Conservation (phyloP, 2,329 filamentous ascomycete species). For the Byssochlamys sp. region DNA sequence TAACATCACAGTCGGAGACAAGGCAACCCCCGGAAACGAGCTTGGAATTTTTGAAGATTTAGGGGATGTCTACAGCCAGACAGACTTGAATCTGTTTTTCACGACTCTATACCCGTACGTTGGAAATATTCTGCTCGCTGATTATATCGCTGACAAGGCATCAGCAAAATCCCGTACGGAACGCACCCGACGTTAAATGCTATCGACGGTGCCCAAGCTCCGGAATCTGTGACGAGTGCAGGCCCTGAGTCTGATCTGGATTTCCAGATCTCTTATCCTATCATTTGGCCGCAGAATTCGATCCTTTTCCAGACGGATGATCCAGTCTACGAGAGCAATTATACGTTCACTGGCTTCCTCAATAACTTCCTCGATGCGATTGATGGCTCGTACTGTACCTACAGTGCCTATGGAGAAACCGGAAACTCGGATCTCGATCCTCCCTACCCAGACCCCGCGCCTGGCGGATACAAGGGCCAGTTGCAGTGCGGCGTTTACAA, state of each 20-base stretch:
- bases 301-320: conserved; percentile 42
- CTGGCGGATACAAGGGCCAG: conserved; percentile 33
- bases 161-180: conserved; percentile 26
- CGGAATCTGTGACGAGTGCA: conserved; percentile 17
- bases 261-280: conserved; percentile 38
- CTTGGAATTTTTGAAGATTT: conserved; percentile 38
- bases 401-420: conserved; percentile 21
- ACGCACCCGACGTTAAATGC: conserved; percentile 31
- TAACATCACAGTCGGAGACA: conserved; percentile 31
- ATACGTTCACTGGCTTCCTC: conserved; percentile 31
- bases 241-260: conserved; percentile 37
- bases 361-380: conserved; percentile 42
- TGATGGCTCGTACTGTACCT: conserved; percentile 42
- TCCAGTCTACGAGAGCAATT: conserved; percentile 28
- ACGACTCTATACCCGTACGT: conserved; percentile 21
- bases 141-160: conserved; percentile 8
- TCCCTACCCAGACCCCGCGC: conserved; percentile 30
- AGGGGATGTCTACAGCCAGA: conserved; percentile 38
- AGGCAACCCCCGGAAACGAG: conserved; percentile 29
- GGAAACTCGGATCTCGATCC: conserved; percentile 34
- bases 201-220: conserved; percentile 32
- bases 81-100: conserved; percentile 37
- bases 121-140: neutral
- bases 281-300: conserved; percentile 41
- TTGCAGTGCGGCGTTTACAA: conserved; percentile 37